phyloP scores from a whole-genome alignment of 2,329 filamentous ascomycete species.

The Amylocarpus encephaloides region DNA sequence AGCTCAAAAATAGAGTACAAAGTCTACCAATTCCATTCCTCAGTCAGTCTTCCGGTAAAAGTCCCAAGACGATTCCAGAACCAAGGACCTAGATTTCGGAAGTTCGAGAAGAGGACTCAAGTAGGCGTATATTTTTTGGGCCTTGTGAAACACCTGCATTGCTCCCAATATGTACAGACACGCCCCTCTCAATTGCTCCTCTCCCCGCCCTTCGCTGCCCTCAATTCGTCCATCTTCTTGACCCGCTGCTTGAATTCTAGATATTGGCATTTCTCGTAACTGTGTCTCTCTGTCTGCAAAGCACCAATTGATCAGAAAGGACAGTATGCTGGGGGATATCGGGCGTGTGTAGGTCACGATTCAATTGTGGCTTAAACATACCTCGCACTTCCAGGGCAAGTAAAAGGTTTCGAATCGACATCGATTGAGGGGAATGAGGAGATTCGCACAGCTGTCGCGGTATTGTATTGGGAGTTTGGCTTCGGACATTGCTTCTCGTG shows the following conservation, averaged over 20 bases:
- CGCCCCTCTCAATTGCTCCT: slow-evolving; percentile 65
- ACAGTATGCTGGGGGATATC: not conserved
- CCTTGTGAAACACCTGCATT: slow-evolving; percentile 2
- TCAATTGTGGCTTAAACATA: slow-evolving; percentile 41
- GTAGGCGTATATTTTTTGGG: no score
- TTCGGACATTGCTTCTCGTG: slow-evolving; percentile 88
- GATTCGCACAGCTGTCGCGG: slow-evolving; percentile 90
- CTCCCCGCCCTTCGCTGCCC: slow-evolving; percentile 74
- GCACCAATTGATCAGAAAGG: not conserved
- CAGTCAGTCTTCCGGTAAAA: no score
- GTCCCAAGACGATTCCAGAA: no score
- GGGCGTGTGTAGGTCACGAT: not conserved
- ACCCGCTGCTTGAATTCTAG: slow-evolving; percentile 98
- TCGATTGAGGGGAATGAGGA: slow-evolving; percentile 91
- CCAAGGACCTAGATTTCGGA: no score
- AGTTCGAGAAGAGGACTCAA: no score
- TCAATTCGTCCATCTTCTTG: slow-evolving; percentile 95
- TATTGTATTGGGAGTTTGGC: slow-evolving; percentile 84
- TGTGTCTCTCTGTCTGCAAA: slow-evolving; percentile 82
- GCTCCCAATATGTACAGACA: slow-evolving; percentile 21
- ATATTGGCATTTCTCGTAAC: slow-evolving; percentile 99
- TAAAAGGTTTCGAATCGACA: slow-evolving; percentile 92
- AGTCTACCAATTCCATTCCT: no score
- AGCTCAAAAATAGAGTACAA: no score
- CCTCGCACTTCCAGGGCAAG: slow-evolving; percentile 95